Conservation (phyloP, 768 basidiomycete genomes). For the Xerocomellus intermedius region DNA sequence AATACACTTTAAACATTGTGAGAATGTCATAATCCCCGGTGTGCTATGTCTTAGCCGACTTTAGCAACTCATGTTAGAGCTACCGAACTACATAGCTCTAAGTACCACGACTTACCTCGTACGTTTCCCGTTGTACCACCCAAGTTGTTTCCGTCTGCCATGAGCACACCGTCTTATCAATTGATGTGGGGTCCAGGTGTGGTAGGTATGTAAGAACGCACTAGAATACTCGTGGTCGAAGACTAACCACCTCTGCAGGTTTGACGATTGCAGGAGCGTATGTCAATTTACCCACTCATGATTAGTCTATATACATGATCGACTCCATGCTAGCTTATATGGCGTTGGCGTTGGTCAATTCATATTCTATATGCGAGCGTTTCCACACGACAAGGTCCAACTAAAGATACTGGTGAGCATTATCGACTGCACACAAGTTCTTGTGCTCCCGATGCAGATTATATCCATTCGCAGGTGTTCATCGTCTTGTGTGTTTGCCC, state of each 20-base stretch:
- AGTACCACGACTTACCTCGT: no score
- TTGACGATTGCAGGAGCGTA: conserved; percentile 12
- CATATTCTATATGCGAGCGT: conserved; percentile 15
- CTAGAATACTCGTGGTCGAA: no score
- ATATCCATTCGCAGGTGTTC: not conserved
- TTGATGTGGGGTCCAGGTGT: conserved; percentile 13
- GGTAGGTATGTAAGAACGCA: conserved; percentile 11
- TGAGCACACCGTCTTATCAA: not conserved
- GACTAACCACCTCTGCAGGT: conserved; percentile 20
- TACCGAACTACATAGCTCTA: no score
- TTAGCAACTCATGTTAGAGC: no score
- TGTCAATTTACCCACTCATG: not conserved
- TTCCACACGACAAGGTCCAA: conserved; percentile 13
- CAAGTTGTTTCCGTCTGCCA: not conserved
- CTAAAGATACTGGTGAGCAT: conserved; percentile 17
- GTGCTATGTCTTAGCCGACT: no score
- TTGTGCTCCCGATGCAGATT: not conserved
- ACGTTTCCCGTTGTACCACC: not conserved
- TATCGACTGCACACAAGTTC: not conserved
- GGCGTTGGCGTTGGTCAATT: conserved; percentile 18
- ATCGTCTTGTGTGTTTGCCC: conserved; percentile 8
- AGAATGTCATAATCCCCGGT: no score
- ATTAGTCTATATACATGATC: not conserved
- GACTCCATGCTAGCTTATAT: conserved; percentile 15
- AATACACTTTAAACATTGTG: no score